These are phyloP conservation scores for Solanum commersonii DNA, from an alignment of 257 asterid species.

Conservation along the genomic window DNA sequence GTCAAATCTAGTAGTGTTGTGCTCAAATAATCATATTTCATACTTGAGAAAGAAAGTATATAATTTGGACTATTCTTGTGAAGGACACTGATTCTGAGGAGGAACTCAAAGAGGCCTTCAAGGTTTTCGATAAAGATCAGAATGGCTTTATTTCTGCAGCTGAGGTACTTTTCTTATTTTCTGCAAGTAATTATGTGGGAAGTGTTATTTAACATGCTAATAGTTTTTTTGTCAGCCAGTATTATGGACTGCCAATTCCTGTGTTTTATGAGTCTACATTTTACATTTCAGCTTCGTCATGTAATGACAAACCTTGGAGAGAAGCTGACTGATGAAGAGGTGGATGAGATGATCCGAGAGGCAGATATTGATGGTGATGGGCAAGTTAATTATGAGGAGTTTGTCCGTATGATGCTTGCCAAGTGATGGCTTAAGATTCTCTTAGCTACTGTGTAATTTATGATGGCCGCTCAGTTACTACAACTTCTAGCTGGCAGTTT, in stretches of 20 bases:
- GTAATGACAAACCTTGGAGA: slow-evolving; percentile 54
- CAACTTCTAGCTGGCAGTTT: not conserved
- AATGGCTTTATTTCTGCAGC: slow-evolving; percentile 56
- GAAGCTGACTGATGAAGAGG: slow-evolving; percentile 53
- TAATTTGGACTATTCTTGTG: slow-evolving; percentile 5
- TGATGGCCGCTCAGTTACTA: not conserved
- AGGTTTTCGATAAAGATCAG: slow-evolving; percentile 51
- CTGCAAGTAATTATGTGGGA: not conserved
- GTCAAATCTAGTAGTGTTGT: not conserved
- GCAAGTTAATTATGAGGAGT: slow-evolving; percentile 44
- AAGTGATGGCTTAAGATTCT: slow-evolving; percentile 10
- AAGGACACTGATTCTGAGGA: slow-evolving; percentile 59
- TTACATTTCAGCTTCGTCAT: slow-evolving; percentile 36
- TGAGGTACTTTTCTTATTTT: slow-evolving; percentile 28
- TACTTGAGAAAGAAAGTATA: not conserved
- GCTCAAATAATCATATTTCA: not conserved
- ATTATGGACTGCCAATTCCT: not conserved
- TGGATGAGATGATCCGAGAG: slow-evolving; percentile 47
- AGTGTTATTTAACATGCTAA: not conserved
- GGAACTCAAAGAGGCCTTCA: slow-evolving; percentile 48
- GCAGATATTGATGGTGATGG: slow-evolving; percentile 57
- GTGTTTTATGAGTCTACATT: not conserved
- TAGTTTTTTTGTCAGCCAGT: not conserved
- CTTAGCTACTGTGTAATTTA: not conserved
- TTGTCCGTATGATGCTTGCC: slow-evolving; percentile 51